Conservation (phyloP, 352 stramenopile genomes). For the Phytopythium cucurbitacearum region DNA sequence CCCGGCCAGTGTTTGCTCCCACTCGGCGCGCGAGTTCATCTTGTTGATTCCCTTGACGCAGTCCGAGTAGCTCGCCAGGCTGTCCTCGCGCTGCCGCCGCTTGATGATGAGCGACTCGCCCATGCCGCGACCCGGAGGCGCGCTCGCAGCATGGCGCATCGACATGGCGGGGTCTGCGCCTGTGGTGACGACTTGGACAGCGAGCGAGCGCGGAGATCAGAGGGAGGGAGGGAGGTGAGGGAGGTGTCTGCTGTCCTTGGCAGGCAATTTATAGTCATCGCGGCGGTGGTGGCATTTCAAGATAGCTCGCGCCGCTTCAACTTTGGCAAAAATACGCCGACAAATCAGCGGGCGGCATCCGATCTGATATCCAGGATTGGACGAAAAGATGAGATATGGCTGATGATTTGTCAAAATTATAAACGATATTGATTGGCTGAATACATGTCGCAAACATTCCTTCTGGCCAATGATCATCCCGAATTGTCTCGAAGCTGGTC, state of each 20-base stretch:
- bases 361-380: background rate
- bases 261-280: background rate
- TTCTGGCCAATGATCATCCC: constrained; percentile 1
- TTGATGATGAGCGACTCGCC: constrained; percentile 75
- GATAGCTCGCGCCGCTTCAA: constrained; percentile 1
- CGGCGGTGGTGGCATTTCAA: background rate
- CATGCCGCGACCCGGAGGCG: constrained; percentile 36
- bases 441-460: background rate
- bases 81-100: constrained; percentile 60
- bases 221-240: constrained; percentile 5
- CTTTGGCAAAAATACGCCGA: background rate
- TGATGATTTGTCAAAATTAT: too few relatives aligned
- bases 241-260: background rate
- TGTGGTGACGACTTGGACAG: constrained; percentile 13
- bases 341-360: background rate
- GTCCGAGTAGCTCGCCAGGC: constrained; percentile 45
- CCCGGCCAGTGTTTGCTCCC: constrained; percentile 57
- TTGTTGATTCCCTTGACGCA: constrained; percentile 45
- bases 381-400: background rate
- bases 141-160: constrained; percentile 1
- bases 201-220: background rate
- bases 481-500: constrained; percentile 1
- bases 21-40: constrained; percentile 60
- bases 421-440: background rate
- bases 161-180: background rate